Percentiles rank a stretch among this genome's conserved stretches.
phyloP scores from a whole-genome alignment of 2,329 filamentous ascomycete species.

The Hypoxylon sp. region DNA sequence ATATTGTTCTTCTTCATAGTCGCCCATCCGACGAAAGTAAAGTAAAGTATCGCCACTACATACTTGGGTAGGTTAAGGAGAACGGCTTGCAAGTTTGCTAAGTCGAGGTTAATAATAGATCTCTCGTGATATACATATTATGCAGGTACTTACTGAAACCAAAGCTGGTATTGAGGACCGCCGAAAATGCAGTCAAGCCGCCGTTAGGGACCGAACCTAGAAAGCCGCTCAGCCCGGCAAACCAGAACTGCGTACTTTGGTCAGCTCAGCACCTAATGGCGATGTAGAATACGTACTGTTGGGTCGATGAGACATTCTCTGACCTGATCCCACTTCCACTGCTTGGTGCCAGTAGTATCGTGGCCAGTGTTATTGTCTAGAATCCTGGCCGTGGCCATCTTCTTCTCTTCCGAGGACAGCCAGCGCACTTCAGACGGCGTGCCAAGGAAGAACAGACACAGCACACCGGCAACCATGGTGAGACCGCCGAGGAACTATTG shows the following conservation, averaged over 20 bases:
- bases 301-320: constrained; percentile 52
- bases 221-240: constrained; percentile 53
- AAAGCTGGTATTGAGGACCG: constrained; percentile 52
- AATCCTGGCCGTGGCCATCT: constrained; percentile 53
- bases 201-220: constrained; percentile 53
- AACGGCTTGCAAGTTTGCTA: constrained; percentile 53
- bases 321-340: constrained; percentile 54
- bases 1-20: constrained; percentile 50
- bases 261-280: constrained; percentile 1
- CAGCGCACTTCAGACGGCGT: constrained; percentile 55
- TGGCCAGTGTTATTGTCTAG: constrained; percentile 53
- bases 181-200: constrained; percentile 50
- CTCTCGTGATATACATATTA: background rate
- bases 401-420: constrained; percentile 52
- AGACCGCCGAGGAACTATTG: constrained; percentile 51
- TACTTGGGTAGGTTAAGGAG: constrained; percentile 52
- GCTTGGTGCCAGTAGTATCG: constrained; percentile 52
- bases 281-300: constrained; percentile 13
- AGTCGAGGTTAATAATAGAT: background rate
- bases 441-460: constrained; percentile 52
- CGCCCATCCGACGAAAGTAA: constrained; percentile 49
- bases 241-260: constrained; percentile 49
- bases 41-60: constrained; percentile 50
- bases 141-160: constrained; percentile 53
- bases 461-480: constrained; percentile 50